These are phyloP conservation scores for Neocucurbitaria cava DNA, from an alignment of 2,329 filamentous ascomycete species.

Conservation along the genomic window DNA sequence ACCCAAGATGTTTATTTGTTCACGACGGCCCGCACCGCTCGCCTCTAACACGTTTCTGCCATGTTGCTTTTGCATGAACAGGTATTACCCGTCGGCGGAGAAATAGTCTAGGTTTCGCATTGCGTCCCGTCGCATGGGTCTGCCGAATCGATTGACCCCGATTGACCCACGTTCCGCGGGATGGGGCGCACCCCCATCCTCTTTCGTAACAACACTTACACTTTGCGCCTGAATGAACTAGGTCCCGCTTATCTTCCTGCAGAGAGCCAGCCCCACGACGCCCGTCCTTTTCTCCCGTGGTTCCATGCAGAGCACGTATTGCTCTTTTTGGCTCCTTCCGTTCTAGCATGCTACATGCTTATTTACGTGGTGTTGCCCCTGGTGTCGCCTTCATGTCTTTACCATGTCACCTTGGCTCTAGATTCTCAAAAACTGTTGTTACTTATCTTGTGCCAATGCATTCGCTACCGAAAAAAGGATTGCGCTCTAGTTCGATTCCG, in stretches of 20 bases:
- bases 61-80: constrained; percentile 25
- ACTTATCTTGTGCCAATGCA: constrained; percentile 33
- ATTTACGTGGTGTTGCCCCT: constrained; percentile 19
- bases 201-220: constrained; percentile 14
- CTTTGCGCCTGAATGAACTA: constrained; percentile 25
- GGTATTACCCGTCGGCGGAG: constrained; percentile 14
- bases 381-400: constrained; percentile 16
- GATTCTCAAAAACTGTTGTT: constrained; percentile 7
- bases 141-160: too few relatives aligned
- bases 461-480: constrained; percentile 18
- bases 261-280: constrained; percentile 36
- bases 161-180: constrained; percentile 20
- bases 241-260: constrained; percentile 30
- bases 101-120: constrained; percentile 1
- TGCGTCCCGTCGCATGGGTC: constrained; percentile 18
- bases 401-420: constrained; percentile 15
- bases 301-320: constrained; percentile 21
- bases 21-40: constrained; percentile 3
- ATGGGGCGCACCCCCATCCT: constrained; percentile 9
- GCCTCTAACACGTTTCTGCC: constrained; percentile 14
- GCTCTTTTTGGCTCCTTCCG: constrained; percentile 16
- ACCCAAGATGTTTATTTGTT: constrained; percentile 38
- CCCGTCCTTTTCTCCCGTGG: constrained; percentile 23
- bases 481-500: constrained; percentile 16
- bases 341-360: constrained; percentile 8